phyloP scores from a whole-genome alignment of 805 yeast genomes.

The Huiozyma sinensis region DNA sequence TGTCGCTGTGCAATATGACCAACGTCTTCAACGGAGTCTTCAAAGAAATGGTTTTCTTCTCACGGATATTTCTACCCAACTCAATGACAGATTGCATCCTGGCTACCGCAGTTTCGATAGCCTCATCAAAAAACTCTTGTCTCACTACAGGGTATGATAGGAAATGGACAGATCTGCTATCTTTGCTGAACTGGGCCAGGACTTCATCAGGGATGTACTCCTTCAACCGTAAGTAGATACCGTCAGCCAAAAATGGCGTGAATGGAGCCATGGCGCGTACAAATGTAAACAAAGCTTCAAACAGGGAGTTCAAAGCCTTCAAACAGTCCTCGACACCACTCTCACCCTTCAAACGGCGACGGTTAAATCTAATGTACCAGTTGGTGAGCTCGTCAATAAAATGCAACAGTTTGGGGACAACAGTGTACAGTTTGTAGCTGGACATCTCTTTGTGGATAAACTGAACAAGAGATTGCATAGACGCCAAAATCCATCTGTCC shows the following conservation, averaged over 20 bases:
- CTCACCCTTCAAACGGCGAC: constrained; percentile 95
- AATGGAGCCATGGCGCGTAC: constrained; percentile 98
- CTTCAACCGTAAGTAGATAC: constrained; percentile 69
- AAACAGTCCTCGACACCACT: constrained; percentile 75
- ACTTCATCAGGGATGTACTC: constrained; percentile 50
- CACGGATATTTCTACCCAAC: constrained; percentile 92
- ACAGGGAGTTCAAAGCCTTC: constrained; percentile 80
- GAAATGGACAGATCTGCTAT: constrained; percentile 84
- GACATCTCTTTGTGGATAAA: constrained; percentile 85
- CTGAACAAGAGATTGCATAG: constrained; percentile 83
- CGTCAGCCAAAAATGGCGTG: constrained; percentile 92
- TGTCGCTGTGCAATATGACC: constrained; percentile 75
- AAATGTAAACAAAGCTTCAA: constrained; percentile 80
- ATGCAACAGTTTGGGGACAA: constrained; percentile 81
- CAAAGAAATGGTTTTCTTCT: constrained; percentile 84
- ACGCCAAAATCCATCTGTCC: constrained; percentile 96
- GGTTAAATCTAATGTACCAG: constrained; percentile 97
- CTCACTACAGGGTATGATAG: constrained; percentile 80
- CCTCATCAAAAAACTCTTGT: constrained; percentile 67
- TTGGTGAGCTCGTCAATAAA: constrained; percentile 92
- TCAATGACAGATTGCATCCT: constrained; percentile 98
- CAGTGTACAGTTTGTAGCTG: constrained; percentile 85
- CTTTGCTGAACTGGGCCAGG: constrained; percentile 41
- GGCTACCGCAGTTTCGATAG: constrained; percentile 76
- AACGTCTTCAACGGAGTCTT: constrained; percentile 89